A percentile compares a stretch with the other conserved stretches of the same genome.
phyloP scores from a whole-genome alignment of 1,284 basidiomycete species.

The Naganishia sp. region DNA sequence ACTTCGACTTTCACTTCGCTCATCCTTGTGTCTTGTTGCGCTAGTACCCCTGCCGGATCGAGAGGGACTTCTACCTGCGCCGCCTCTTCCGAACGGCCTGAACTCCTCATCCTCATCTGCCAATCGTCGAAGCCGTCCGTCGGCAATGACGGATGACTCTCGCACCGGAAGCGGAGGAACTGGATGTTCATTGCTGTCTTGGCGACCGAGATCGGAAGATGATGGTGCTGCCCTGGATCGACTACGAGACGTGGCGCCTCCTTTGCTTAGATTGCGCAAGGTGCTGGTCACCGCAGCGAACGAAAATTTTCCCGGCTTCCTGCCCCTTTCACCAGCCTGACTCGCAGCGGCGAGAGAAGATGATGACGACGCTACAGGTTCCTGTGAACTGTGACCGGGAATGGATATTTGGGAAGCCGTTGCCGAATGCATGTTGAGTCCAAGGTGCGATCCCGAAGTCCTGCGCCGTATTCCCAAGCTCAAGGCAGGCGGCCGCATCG shows the following conservation, averaged over 20 bases:
- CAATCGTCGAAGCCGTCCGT: slow-evolving; percentile 24
- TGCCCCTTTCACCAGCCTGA: slow-evolving; percentile 37
- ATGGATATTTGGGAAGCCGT: slow-evolving; percentile 13
- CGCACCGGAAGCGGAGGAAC: slow-evolving; percentile 2
- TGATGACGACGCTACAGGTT: slow-evolving; percentile 27
- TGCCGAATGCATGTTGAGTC: slow-evolving; percentile 11
- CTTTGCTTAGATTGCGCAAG: slow-evolving; percentile 21
- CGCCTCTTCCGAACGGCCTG: slow-evolving; percentile 42
- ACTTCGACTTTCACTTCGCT: slow-evolving; percentile 49
- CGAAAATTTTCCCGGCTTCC: slow-evolving; percentile 47
- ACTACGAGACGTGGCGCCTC: slow-evolving; percentile 34
- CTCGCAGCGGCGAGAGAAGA: slow-evolving; percentile 22
- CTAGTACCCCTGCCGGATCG: slow-evolving; percentile 31
- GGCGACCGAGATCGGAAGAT: background rate
- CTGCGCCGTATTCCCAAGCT: background rate
- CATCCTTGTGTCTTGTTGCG: slow-evolving; percentile 29
- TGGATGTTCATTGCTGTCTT: slow-evolving; percentile 33
- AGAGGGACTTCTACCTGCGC: slow-evolving; percentile 41
- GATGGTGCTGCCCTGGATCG: slow-evolving; percentile 32
- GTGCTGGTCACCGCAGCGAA: slow-evolving; percentile 50
- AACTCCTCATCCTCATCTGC: slow-evolving; percentile 28
- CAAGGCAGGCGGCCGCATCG: slow-evolving; percentile 5
- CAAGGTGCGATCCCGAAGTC: slow-evolving; percentile 13
- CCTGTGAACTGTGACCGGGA: background rate
- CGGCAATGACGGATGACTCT: slow-evolving; percentile 5